These are phyloP conservation scores for Diutina pseudorugosa DNA, from an alignment of 1,139 yeast species.

Conservation along the genomic window DNA sequence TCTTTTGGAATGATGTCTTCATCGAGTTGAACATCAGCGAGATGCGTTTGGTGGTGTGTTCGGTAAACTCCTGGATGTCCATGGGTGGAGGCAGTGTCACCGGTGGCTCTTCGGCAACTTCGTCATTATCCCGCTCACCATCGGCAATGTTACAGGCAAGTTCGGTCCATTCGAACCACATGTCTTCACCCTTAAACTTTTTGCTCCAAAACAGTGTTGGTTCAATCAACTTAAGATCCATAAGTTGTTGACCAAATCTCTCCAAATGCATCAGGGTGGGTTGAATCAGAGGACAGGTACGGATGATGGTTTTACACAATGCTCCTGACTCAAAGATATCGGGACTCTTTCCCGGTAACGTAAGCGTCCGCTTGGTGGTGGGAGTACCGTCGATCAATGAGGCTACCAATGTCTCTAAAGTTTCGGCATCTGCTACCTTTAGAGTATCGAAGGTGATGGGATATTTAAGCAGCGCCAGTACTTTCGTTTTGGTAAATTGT, in stretches of 20 bases:
- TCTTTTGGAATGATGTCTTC: conserved; percentile 19
- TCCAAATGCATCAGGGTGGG: conserved; percentile 30
- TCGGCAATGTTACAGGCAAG: conserved; percentile 13
- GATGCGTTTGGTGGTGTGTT: conserved; percentile 14
- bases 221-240: conserved; percentile 23
- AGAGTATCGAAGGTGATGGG: conserved; percentile 9
- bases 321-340: conserved; percentile 31
- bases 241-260: conserved; percentile 28
- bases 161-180: conserved; percentile 40
- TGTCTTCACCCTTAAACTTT: conserved; percentile 30
- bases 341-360: conserved; percentile 29
- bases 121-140: neutral
- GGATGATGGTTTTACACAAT: conserved; percentile 19
- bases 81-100: conserved; percentile 10
- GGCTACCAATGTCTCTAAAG: conserved; percentile 15
- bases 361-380: conserved; percentile 21
- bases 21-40: conserved; percentile 18
- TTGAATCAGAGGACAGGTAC: conserved; percentile 20
- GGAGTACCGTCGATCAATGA: conserved; percentile 17
- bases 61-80: conserved; percentile 14
- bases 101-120: neutral
- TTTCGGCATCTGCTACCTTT: conserved; percentile 8
- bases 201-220: conserved; percentile 22
- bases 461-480: neutral
- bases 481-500: too few relatives aligned